phyloP scores from a whole-genome alignment of 805 yeast genomes.

The Candida boleticola region DNA sequence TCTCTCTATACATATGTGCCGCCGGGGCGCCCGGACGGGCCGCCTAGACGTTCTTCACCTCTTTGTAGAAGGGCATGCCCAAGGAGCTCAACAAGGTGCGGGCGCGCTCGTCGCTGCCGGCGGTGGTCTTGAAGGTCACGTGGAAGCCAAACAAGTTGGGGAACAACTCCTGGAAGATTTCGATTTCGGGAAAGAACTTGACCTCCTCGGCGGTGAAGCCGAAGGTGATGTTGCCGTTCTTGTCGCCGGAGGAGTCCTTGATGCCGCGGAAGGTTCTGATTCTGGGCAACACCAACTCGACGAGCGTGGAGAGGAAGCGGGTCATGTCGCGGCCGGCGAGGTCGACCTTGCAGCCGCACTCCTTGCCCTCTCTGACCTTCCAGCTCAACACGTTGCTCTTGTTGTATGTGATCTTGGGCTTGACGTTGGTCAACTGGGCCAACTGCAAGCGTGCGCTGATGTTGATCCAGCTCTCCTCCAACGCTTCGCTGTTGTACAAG shows the following conservation, averaged over 20 bases:
- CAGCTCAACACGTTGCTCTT: constrained; percentile 79
- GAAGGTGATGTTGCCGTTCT: constrained; percentile 79
- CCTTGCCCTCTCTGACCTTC: constrained; percentile 83
- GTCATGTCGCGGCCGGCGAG: constrained; percentile 78
- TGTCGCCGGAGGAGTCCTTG: constrained; percentile 74
- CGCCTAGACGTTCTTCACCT: constrained; percentile 7
- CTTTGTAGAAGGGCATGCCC: constrained; percentile 69
- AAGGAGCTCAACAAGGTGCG: constrained; percentile 76
- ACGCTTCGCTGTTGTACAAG: constrained; percentile 73
- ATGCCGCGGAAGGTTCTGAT: constrained; percentile 85
- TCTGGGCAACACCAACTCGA: constrained; percentile 92
- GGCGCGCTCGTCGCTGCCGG: constrained; percentile 88
- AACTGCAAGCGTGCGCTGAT: constrained; percentile 75
- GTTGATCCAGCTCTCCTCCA: constrained; percentile 66
- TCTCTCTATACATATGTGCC: background rate
- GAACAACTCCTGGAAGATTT: constrained; percentile 85
- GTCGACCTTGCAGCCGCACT: constrained; percentile 85
- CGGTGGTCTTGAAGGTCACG: constrained; percentile 79
- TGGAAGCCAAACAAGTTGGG: constrained; percentile 84
- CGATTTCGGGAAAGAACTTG: constrained; percentile 88
- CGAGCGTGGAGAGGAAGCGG: constrained; percentile 80
- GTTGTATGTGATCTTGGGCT: constrained; percentile 71
- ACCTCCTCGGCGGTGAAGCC: constrained; percentile 79
- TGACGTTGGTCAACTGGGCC: constrained; percentile 92
- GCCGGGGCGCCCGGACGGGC: background rate